These are phyloP conservation scores for Eremothecium cymbalariae DNA, from an alignment of 1,139 yeast species.

Conservation along the genomic window DNA sequence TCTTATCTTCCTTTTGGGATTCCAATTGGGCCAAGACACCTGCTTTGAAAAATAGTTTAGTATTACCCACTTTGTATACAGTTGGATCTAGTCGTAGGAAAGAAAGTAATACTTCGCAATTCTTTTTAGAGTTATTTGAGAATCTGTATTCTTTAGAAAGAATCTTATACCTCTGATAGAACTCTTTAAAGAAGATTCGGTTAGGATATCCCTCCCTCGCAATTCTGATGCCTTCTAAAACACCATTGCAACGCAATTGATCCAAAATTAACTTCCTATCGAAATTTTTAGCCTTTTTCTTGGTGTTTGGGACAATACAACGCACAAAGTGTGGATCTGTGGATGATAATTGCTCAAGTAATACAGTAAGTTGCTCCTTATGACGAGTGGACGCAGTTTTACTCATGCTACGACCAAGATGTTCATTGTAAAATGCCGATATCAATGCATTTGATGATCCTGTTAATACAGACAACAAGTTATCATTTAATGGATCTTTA, in stretches of 20 bases:
- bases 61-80: conserved; percentile 62
- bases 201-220: conserved; percentile 97
- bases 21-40: conserved; percentile 89
- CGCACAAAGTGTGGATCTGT: conserved; percentile 97
- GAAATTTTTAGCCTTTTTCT: conserved; percentile 61
- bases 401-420: conserved; percentile 32
- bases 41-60: conserved; percentile 88
- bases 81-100: conserved; percentile 54
- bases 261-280: conserved; percentile 73
- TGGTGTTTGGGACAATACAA: conserved; percentile 84
- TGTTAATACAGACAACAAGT: conserved; percentile 51
- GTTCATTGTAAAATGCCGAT: conserved; percentile 37
- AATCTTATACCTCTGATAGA: conserved; percentile 64
- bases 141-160: conserved; percentile 39
- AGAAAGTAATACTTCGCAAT: conserved; percentile 60
- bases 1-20: conserved; percentile 59
- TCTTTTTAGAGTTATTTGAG: conserved; percentile 49
- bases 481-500: conserved; percentile 85
- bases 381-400: conserved; percentile 83
- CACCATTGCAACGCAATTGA: conserved; percentile 95
- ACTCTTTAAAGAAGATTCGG: conserved; percentile 75
- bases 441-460: conserved; percentile 50
- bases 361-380: conserved; percentile 67
- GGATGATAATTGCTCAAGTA: conserved; percentile 64
- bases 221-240: conserved; percentile 91